Evolutionary conservation across 179 eudicot species (phyloP), one percentile per base, ranked within the genome.

Genomic region (Monotropa hypopitys): DNA sequence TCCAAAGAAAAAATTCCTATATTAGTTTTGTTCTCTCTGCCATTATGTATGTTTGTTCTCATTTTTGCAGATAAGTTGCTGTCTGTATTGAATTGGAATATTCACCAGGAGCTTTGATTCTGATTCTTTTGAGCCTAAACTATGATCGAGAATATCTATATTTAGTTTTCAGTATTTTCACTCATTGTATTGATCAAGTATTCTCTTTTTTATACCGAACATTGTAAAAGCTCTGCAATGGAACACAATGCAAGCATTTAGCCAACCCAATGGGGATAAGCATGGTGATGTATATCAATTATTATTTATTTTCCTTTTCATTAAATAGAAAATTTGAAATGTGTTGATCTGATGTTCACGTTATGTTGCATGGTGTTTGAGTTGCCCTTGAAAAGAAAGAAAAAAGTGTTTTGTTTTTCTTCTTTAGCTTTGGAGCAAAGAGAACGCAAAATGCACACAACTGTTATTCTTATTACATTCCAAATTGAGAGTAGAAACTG

Each of bases 51-150:
- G 66, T 54, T 18, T 45, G 18, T 75, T 56, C 26, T n/a, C 21
- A 6, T 28, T 8, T 62, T 43, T 75, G 82, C 78, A 80, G 82
- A 46, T 3, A 46, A 57, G 70, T 28, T 80, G 82, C 76, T 46
- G 82, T 61, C 59, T 80, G 62, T 33, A n/a, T 10, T 59, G 0
- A 53, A 71, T 47, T 3, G 63, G 75, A 51, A 33, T 12, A 16
- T 43, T 33, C 40, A 13, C 49, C 32, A n/a, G 18, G n/a, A n/a
- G 23, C 42, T 68, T 26, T 57, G 68, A 2, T 73, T 4, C 40
- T 4, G 45, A 3, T 50, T 56, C 70, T 7, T 66, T 6, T 11
- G 16, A 49, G 76, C 76, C 70, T 18, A 35, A 33, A 5, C 45
- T 9, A n/a, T 51, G 43, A 21, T 9, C 10, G 46, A 54, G 42